Percentiles rank a stretch among this genome's conserved stretches.
Evolutionary conservation across 1,139 yeast genomes (phyloP).

Genomic region (Hyphopichia wangnamkhiaoensis): DNA sequence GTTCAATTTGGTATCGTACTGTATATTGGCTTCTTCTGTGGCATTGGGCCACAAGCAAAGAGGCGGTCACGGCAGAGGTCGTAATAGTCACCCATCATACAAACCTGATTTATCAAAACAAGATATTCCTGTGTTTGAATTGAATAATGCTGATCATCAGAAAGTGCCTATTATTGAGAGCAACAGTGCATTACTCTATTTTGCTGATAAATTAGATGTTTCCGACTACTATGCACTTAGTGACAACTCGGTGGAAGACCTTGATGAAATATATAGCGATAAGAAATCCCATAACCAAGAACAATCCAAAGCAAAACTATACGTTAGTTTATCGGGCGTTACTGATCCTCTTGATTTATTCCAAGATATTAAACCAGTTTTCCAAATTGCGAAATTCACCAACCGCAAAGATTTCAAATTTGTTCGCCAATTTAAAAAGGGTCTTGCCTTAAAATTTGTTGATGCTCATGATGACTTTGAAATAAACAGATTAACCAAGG

Average conservation of each 20-base stretch:
- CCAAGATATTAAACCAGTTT: conserved; percentile 16
- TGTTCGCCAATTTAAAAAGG: conserved; percentile 18
- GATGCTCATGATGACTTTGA: neutral
- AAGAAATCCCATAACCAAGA: conserved; percentile 14
- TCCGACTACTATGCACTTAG: conserved; percentile 35
- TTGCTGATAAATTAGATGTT: conserved; percentile 45
- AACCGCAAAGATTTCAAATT: conserved; percentile 14
- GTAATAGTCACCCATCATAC: neutral
- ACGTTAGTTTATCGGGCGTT: conserved; percentile 44
- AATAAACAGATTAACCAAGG: conserved; percentile 31
- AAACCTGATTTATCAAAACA: neutral
- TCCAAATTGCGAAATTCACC: conserved; percentile 15
- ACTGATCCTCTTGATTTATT: conserved; percentile 28
- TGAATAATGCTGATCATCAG: conserved; percentile 11
- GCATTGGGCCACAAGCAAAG: conserved; percentile 8
- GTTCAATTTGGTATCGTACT: conserved; percentile 11
- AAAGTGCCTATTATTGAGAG: conserved; percentile 12
- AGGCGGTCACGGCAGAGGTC: conserved; percentile 1
- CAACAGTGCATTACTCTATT: conserved; percentile 28
- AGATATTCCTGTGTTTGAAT: conserved; percentile 19
- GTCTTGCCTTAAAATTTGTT: conserved; percentile 9
- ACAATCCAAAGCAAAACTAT: conserved; percentile 27
- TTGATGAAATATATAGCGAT: conserved; percentile 14
- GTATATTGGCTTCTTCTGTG: conserved; percentile 9
- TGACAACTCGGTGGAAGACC: conserved; percentile 26